These are phyloP conservation scores for Seiridium cupressi DNA, from an alignment of 2,329 filamentous ascomycete species.

Conservation along the genomic window DNA sequence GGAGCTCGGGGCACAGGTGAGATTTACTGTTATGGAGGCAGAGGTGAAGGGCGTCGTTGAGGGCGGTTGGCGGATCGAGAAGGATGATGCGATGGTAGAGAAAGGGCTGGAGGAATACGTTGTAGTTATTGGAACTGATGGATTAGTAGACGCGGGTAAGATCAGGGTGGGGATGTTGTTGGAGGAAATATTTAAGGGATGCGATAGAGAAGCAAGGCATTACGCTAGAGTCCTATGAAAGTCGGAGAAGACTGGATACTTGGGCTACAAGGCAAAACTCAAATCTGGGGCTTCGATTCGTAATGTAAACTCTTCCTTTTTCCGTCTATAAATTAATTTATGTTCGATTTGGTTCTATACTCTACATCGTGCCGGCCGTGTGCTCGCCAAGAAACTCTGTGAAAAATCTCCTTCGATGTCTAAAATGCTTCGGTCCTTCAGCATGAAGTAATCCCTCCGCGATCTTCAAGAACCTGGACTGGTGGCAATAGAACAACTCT, in stretches of 20 bases:
- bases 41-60: background rate
- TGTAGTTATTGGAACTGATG: background rate
- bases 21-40: background rate
- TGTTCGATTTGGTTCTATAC: background rate
- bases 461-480: background rate
- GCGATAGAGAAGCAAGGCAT: background rate
- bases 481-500: background rate
- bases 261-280: too few relatives aligned
- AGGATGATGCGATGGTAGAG: conserved; percentile 1
- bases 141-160: background rate
- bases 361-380: background rate
- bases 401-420: background rate
- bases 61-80: conserved; percentile 9
- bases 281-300: too few relatives aligned
- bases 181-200: background rate
- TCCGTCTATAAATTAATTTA: too few relatives aligned
- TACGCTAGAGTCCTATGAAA: background rate
- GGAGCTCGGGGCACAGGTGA: background rate
- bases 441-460: background rate
- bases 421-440: background rate
- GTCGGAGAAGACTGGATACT: too few relatives aligned
- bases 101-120: background rate
- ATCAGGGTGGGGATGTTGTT: background rate
- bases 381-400: background rate
- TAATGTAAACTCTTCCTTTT: too few relatives aligned